A percentile compares a stretch with the other conserved stretches of the same genome.
These are phyloP conservation scores for Anthoceros angustus DNA, from an alignment of 225 moss, liverwort and hornwort species.

Conservation along the genomic window DNA sequence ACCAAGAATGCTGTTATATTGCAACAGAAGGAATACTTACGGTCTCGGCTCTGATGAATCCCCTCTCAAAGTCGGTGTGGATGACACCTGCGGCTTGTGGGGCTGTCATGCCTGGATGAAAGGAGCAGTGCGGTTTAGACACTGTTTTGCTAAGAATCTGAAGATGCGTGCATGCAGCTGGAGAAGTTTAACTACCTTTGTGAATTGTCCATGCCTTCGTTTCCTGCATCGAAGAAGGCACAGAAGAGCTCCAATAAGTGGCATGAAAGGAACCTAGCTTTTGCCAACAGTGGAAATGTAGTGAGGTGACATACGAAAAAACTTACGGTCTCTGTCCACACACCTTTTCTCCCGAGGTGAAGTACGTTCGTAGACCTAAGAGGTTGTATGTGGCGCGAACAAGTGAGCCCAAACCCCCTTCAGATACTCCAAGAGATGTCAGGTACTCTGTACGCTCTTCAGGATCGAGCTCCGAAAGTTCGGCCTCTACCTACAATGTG, in stretches of 20 bases:
- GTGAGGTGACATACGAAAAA: not conserved
- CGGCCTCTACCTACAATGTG: conserved; percentile 63
- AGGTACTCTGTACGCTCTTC: conserved; percentile 79
- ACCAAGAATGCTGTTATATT: not conserved
- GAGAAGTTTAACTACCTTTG: not conserved
- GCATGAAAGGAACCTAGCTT: not conserved
- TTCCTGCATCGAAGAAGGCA: conserved; percentile 24
- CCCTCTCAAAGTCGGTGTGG: conserved; percentile 88
- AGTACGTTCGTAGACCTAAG: conserved; percentile 84
- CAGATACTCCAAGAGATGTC: conserved; percentile 69
- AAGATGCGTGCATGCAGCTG: not conserved
- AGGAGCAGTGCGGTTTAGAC: not conserved
- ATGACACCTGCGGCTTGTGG: conserved; percentile 97
- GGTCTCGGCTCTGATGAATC: conserved; percentile 94
- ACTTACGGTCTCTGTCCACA: not conserved
- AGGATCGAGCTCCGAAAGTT: conserved; percentile 79
- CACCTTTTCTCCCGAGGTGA: conserved; percentile 93
- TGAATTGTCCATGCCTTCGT: conserved; percentile 84
- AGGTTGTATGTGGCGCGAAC: conserved; percentile 79
- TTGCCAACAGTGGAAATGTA: not conserved
- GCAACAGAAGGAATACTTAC: conserved; percentile 18
- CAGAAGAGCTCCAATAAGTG: not conserved
- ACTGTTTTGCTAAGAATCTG: not conserved
- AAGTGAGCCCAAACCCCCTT: conserved; percentile 83
- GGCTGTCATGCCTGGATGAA: conserved; percentile 66